phyloP scores from a whole-genome alignment of 805 yeast genomes.

The Saccharomycopsis amapae region DNA sequence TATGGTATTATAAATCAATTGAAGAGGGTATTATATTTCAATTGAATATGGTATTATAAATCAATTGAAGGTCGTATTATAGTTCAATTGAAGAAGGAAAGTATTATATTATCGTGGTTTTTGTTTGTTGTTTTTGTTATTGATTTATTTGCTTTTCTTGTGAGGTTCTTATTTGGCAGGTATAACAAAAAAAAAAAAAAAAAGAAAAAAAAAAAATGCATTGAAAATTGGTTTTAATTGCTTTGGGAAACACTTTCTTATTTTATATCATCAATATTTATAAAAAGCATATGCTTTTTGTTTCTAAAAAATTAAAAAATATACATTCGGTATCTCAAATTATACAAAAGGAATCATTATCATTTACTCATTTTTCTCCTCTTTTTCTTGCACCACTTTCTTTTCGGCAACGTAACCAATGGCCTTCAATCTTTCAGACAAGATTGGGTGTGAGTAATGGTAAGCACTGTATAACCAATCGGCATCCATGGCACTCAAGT shows the following conservation, averaged over 20 bases:
- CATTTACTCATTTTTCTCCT: slow-evolving; percentile 10
- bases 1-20: slow-evolving; percentile 7
- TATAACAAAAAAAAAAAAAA: no score
- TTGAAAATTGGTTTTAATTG: no score
- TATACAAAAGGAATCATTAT: not conserved
- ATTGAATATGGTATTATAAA: slow-evolving; percentile 2
- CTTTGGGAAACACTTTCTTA: no score
- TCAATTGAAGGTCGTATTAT: slow-evolving; percentile 5
- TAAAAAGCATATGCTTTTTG: no score
- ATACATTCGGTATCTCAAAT: no score
- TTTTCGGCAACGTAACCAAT: slow-evolving; percentile 35
- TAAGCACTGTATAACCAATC: slow-evolving; percentile 87
- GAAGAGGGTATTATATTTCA: slow-evolving; percentile 4
- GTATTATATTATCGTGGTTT: no score
- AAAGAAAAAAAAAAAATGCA: no score
- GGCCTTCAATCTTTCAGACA: slow-evolving; percentile 82
- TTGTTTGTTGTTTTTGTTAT: not conserved
- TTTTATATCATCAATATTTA: no score
- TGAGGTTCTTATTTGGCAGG: no score
- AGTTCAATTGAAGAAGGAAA: not conserved
- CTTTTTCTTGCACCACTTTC: slow-evolving; percentile 6
- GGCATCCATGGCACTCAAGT: slow-evolving; percentile 79
- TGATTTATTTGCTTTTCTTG: not conserved
- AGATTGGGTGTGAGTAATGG: slow-evolving; percentile 85
- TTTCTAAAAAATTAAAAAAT: no score